Conservation (phyloP, 768 basidiomycete genomes). For the Agaricus subrufescens region DNA sequence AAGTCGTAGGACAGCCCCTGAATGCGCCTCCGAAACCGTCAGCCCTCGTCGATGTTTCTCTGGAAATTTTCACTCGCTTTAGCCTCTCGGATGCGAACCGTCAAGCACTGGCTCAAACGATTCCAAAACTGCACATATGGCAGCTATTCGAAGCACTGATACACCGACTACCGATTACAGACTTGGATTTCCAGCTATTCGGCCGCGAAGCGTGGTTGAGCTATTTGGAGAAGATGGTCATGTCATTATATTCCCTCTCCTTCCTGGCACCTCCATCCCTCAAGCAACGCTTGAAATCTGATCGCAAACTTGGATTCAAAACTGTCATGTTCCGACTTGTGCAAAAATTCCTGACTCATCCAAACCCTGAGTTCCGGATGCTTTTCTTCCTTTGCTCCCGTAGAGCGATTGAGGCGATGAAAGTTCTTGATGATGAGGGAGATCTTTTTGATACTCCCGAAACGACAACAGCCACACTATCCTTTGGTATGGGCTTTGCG, state of each 20-base stretch:
- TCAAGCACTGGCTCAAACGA: slow-evolving; percentile 55
- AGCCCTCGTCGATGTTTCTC: slow-evolving; percentile 63
- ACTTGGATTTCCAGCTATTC: slow-evolving; percentile 67
- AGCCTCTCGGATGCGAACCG: slow-evolving; percentile 77
- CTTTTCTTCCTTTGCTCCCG: slow-evolving; percentile 53
- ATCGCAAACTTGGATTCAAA: slow-evolving; percentile 64
- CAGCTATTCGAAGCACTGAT: slow-evolving; percentile 65
- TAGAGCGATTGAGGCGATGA: slow-evolving; percentile 72
- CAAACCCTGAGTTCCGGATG: slow-evolving; percentile 45
- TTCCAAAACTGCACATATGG: slow-evolving; percentile 57
- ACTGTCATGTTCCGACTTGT: slow-evolving; percentile 68
- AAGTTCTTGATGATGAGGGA: slow-evolving; percentile 69
- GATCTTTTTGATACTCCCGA: slow-evolving; percentile 74
- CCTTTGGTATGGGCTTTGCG: slow-evolving; percentile 84
- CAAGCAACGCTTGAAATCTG: slow-evolving; percentile 64
- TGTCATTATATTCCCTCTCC: slow-evolving; percentile 82
- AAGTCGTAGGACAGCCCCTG: slow-evolving; percentile 43
- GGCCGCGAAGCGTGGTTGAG: slow-evolving; percentile 66
- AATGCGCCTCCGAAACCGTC: slow-evolving; percentile 47
- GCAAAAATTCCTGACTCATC: slow-evolving; percentile 53
- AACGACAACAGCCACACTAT: slow-evolving; percentile 52
- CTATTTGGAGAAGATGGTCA: slow-evolving; percentile 72
- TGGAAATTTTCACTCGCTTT: slow-evolving; percentile 81
- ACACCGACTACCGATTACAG: slow-evolving; percentile 77
- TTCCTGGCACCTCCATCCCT: slow-evolving; percentile 77